These are phyloP conservation scores for Infundibulicybe gibba DNA, from an alignment of 768 basidiomycete genomes.

Conservation along the genomic window DNA sequence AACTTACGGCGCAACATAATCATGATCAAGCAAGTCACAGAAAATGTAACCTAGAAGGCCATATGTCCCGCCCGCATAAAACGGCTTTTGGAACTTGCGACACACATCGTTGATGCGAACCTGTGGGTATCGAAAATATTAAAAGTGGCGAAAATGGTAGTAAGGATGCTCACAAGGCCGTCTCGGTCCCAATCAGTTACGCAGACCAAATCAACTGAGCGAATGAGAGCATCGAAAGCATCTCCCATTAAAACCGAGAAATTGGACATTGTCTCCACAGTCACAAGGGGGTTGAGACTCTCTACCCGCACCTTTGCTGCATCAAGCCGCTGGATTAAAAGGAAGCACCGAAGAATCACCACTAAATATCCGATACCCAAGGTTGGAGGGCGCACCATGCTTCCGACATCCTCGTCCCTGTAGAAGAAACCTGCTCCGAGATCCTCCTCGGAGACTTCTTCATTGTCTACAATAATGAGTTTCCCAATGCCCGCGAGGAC, in stretches of 20 bases:
- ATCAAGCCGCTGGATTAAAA: constrained; percentile 65
- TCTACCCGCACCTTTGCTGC: constrained; percentile 84
- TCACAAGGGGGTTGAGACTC: constrained; percentile 89
- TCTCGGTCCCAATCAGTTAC: constrained; percentile 75
- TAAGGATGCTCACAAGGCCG: constrained; percentile 54
- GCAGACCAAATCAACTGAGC: constrained; percentile 79
- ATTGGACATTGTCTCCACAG: constrained; percentile 64
- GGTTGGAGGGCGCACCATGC: constrained; percentile 52
- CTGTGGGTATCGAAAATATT: constrained; percentile 34
- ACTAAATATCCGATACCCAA: constrained; percentile 29
- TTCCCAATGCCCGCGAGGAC: constrained; percentile 95
- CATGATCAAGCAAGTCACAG: constrained; percentile 85
- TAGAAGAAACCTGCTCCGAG: constrained; percentile 93
- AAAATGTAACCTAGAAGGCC: constrained; percentile 93
- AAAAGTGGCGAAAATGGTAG: constrained; percentile 5
- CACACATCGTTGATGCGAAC: constrained; percentile 78
- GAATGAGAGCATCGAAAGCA: constrained; percentile 55
- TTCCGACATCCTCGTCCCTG: constrained; percentile 88
- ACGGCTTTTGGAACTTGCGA: constrained; percentile 66
- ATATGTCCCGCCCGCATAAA: constrained; percentile 92
- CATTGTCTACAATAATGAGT: constrained; percentile 79
- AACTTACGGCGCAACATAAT: constrained; percentile 81
- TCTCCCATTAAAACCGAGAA: constrained; percentile 43
- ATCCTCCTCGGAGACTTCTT: constrained; percentile 76
- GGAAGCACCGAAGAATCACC: constrained; percentile 33